These are phyloP conservation scores for Staphylotrichum tortipilum DNA, from an alignment of 495 filamentous ascomycete species.

Conservation along the genomic window DNA sequence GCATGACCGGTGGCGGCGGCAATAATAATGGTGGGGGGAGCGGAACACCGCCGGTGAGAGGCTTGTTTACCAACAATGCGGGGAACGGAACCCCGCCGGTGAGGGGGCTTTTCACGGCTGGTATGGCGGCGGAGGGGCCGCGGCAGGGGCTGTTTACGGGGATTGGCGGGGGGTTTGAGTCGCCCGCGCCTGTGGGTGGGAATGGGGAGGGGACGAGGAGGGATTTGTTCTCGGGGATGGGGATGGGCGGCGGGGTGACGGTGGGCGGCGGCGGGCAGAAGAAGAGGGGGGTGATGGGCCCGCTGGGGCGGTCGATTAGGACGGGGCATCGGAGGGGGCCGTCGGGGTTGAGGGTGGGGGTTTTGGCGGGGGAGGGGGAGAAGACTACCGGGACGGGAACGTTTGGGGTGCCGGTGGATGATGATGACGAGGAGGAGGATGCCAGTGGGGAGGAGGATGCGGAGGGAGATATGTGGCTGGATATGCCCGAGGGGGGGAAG, in stretches of 20 bases:
- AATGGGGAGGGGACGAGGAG: neutral
- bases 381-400: too few relatives aligned
- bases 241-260: neutral
- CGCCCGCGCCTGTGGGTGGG: neutral
- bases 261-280: neutral
- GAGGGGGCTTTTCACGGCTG: neutral
- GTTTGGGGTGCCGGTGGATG: slow-evolving; percentile 21
- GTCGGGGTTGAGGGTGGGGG: slow-evolving; percentile 21
- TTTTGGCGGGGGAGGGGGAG: slow-evolving; percentile 21
- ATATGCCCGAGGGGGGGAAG: slow-evolving; percentile 13
- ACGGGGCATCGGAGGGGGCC: slow-evolving; percentile 6
- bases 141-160: slow-evolving; percentile 3
- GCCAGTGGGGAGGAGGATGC: slow-evolving; percentile 9
- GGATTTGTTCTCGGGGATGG: neutral
- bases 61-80: neutral
- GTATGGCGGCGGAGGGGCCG: too few relatives aligned
- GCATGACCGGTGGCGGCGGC: neutral
- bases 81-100: neutral
- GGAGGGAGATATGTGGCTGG: slow-evolving; percentile 27
- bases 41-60: neutral
- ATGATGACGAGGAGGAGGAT: slow-evolving; percentile 23
- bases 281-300: neutral
- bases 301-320: slow-evolving; percentile 8
- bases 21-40: neutral
- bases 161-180: slow-evolving; percentile 1